Evolutionary conservation across 164 flowering plant genomes (phyloP).

Genomic region (Umbilicus rupestris): DNA sequence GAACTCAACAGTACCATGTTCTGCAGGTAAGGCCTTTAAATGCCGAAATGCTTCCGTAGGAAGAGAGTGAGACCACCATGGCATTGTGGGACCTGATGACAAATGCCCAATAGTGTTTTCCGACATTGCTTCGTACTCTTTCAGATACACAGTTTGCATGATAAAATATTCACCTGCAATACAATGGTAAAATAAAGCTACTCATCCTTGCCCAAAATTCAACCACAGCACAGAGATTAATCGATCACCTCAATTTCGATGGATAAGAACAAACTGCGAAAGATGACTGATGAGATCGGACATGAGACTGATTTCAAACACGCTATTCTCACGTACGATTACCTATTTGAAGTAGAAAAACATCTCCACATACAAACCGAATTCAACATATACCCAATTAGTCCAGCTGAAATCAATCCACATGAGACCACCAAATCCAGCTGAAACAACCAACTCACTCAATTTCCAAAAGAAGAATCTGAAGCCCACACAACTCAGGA

Average conservation of each 20-base stretch:
- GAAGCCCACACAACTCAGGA: neutral
- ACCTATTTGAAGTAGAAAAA: neutral
- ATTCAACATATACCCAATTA: neutral
- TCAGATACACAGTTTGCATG: conserved; percentile 36
- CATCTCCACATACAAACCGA: neutral
- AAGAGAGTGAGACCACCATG: conserved; percentile 36
- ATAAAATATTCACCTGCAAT: conserved; percentile 17
- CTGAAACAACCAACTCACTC: neutral
- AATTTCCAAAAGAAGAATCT: neutral
- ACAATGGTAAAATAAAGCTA: neutral
- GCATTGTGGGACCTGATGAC: conserved; percentile 22
- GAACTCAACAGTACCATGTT: conserved; percentile 16
- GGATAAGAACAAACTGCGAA: neutral
- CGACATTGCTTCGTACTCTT: conserved; percentile 33
- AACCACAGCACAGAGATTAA: neutral
- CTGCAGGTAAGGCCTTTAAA: conserved; percentile 21
- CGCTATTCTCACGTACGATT: neutral
- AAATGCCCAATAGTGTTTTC: conserved; percentile 31
- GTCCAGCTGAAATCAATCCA: neutral
- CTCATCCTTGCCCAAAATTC: neutral
- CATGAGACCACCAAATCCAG: neutral
- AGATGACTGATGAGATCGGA: neutral
- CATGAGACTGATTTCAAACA: neutral
- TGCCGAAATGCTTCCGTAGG: conserved; percentile 30
- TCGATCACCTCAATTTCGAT: neutral